Base-by-base conservation (phyloP, 2,329 filamentous ascomycete genomes). In the Biscogniauxia sp. region DNA sequence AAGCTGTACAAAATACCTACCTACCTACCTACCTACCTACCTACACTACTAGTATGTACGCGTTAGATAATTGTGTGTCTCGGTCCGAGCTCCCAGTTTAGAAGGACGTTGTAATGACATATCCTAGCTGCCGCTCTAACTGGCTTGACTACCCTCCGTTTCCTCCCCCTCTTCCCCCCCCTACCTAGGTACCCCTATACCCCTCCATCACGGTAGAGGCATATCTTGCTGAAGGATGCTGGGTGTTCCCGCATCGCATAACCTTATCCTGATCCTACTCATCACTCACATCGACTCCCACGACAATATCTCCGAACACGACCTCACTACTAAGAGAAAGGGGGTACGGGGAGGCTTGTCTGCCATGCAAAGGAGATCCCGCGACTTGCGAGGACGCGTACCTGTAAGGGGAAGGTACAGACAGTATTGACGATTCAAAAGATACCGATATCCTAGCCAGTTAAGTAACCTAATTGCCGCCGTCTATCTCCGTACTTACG, bases 21-120 rank as follows among this genome's bases (percentile, higher is more conserved):
- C 20, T 20, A 56, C 26, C 51, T 37, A 49, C 57, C 59, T 61
- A 63, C 63, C 58, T n/a, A n/a, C n/a, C n/a, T n/a, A n/a, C n/a
- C n/a, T n/a, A n/a, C n/a, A n/a, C n/a, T n/a, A n/a, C n/a, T 62
- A 57, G n/a, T 61, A 59, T 59, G 58, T 62, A 61, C 55, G 55
- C 9, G 28, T 32, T 62, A 37, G 28, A 62, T 58, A 59, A 54
- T 63, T 60, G 58, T 59, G 59, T 62, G 64, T 64, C 62, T 68
- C 66, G 66, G 66, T 60, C 62, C 57, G 55, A 64, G 60, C 41
- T 62, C 68, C 68, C 52, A 69, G 62, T 68, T 66, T 61, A 70
- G 69, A 68, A 69, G 68, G 68, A 57, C 52, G 58, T 57, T 65
- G 54, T 55, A 58, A 26, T 59, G 62, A 54, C 58, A 57, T 64